phyloP scores from a whole-genome alignment of 768 basidiomycete genomes.

The Podaxis mareebaensis region DNA sequence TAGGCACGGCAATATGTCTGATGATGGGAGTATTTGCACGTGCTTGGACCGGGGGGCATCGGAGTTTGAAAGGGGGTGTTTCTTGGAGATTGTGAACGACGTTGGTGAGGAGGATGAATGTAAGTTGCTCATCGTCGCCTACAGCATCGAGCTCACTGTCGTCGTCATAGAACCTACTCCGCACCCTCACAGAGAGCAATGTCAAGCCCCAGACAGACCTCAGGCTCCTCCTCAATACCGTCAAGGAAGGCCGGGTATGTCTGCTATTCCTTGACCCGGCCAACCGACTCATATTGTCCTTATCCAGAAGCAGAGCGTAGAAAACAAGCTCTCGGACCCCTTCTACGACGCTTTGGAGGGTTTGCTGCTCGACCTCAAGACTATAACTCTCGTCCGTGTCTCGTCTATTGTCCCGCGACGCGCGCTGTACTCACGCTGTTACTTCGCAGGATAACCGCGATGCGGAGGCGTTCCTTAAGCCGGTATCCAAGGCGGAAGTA shows the following conservation, averaged over 20 bases:
- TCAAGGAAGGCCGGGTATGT: constrained; percentile 88
- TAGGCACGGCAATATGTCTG: background rate
- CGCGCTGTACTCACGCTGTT: constrained; percentile 28
- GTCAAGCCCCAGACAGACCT: constrained; percentile 75
- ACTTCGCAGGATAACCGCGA: constrained; percentile 74
- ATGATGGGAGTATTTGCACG: constrained; percentile 16
- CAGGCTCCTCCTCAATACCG: constrained; percentile 76
- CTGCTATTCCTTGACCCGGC: constrained; percentile 19
- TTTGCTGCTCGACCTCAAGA: constrained; percentile 81
- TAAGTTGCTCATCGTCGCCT: constrained; percentile 34
- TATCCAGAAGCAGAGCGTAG: constrained; percentile 46
- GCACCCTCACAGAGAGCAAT: constrained; percentile 80
- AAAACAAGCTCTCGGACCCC: constrained; percentile 76
- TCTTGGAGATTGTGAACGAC: constrained; percentile 18
- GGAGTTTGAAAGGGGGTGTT: constrained; percentile 21
- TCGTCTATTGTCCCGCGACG: constrained; percentile 23
- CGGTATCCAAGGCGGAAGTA: constrained; percentile 85
- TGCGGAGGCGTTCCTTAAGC: constrained; percentile 91
- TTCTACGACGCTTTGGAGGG: constrained; percentile 96
- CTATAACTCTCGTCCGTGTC: constrained; percentile 61
- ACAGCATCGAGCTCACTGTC: constrained; percentile 13
- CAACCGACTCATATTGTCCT: constrained; percentile 5
- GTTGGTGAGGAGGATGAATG: constrained; percentile 43
- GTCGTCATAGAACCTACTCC: constrained; percentile 74
- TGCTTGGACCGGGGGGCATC: constrained; percentile 19